Percentiles rank a stretch among this genome's conserved stretches.
Evolutionary conservation across 2,329 filamentous ascomycete species (phyloP).

Genomic region (Chalaropsis ovoidea): DNA sequence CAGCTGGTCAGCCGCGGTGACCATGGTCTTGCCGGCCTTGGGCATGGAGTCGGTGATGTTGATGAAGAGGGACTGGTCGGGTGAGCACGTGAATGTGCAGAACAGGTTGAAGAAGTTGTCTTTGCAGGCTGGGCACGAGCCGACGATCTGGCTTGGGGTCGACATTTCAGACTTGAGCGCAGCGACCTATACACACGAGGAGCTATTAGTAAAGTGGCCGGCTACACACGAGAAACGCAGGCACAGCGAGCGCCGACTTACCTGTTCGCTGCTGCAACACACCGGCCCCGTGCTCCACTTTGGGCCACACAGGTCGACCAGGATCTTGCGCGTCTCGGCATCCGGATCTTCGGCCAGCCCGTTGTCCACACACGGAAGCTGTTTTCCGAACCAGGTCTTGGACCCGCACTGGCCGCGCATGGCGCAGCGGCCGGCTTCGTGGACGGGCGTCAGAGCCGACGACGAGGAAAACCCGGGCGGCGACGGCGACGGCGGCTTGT

Average conservation of each 20-base stretch:
- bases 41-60: conserved; percentile 71
- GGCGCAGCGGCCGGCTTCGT: conserved; percentile 80
- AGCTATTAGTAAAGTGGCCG: conserved; percentile 9
- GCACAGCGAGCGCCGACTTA: conserved; percentile 31
- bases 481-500: conserved; percentile 23
- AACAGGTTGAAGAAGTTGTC: conserved; percentile 98
- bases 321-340: conserved; percentile 58
- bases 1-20: conserved; percentile 83
- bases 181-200: conserved; percentile 48
- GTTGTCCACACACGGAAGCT: conserved; percentile 90
- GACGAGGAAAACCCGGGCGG: not conserved
- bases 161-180: conserved; percentile 74
- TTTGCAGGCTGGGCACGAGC: conserved; percentile 91
- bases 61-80: conserved; percentile 88
- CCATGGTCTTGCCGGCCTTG: conserved; percentile 48
- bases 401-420: conserved; percentile 88
- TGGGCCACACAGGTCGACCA: conserved; percentile 75
- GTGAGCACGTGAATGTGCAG: conserved; percentile 96
- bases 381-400: conserved; percentile 77
- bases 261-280: conserved; percentile 76
- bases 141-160: conserved; percentile 78
- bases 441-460: conserved; percentile 44
- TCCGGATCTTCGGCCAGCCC: conserved; percentile 66
- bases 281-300: conserved; percentile 78
- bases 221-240: conserved; percentile 11